Conservation (phyloP, 73 alveolate genomes). For the Paramecium caudatum region DNA sequence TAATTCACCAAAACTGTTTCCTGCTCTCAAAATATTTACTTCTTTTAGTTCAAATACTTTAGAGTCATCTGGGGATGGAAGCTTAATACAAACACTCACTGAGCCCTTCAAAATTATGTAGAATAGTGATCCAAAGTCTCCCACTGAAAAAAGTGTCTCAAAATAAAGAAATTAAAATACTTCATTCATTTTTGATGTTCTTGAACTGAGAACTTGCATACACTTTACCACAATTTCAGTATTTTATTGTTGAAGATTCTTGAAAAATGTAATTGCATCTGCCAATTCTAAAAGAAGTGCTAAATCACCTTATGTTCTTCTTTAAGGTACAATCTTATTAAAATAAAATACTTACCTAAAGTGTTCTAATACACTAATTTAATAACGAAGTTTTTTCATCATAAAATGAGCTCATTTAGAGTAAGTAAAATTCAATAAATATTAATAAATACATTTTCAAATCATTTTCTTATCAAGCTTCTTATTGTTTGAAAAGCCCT, state of each 20-base stretch:
- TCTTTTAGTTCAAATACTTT: constrained; percentile 56
- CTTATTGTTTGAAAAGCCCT: constrained; percentile 58
- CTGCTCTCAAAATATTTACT: constrained; percentile 67
- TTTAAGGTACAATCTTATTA: neutral
- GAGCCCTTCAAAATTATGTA: constrained; percentile 71
- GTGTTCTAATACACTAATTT: constrained; percentile 1
- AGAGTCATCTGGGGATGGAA: constrained; percentile 45
- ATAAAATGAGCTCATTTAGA: neutral
- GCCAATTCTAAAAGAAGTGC: neutral
- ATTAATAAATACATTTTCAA: neutral
- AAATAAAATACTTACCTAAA: neutral
- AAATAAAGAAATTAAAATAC: neutral
- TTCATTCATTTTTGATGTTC: constrained; percentile 14
- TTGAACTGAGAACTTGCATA: neutral
- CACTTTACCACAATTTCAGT: constrained; percentile 28
- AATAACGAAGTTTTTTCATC: neutral
- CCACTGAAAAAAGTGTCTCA: constrained; percentile 55
- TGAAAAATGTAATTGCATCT: constrained; percentile 15
- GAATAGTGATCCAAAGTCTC: constrained; percentile 65
- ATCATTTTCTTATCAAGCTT: constrained; percentile 29
- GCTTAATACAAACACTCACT: constrained; percentile 66
- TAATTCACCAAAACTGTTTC: constrained; percentile 76
- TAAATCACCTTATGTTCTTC: constrained; percentile 37
- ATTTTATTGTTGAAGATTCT: neutral
- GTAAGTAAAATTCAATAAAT: neutral